Percentiles rank a stretch among this genome's conserved stretches.
These are phyloP conservation scores for Allantophomopsis lycopodina DNA, from an alignment of 2,329 filamentous ascomycete genomes.

Conservation along the genomic window DNA sequence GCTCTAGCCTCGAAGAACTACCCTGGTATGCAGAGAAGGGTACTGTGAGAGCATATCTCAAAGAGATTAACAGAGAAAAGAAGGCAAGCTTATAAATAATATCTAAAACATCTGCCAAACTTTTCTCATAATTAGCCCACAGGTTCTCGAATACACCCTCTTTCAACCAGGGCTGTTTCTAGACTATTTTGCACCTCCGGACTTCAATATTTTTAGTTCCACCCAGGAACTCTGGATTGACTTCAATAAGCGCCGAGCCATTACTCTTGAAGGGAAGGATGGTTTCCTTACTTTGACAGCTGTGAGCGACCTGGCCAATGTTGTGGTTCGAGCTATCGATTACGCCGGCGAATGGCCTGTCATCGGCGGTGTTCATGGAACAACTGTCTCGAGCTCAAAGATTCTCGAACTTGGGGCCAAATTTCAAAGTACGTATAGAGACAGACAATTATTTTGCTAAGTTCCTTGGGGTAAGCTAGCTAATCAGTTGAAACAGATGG, in stretches of 20 bases:
- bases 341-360: constrained; percentile 25
- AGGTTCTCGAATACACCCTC: constrained; percentile 32
- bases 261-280: constrained; percentile 17
- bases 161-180: constrained; percentile 34
- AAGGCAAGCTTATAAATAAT: constrained; percentile 5
- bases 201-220: constrained; percentile 14
- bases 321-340: constrained; percentile 23
- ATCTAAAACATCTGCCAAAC: neutral
- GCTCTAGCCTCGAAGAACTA: constrained; percentile 24
- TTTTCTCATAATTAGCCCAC: neutral
- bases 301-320: constrained; percentile 20
- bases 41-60: constrained; percentile 32
- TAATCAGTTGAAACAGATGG: constrained; percentile 2
- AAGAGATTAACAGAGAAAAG: constrained; percentile 28
- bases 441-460: neutral
- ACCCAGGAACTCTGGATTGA: constrained; percentile 17
- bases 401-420: neutral
- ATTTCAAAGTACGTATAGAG: neutral
- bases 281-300: constrained; percentile 18
- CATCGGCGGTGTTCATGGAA: constrained; percentile 22
- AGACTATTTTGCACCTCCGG: constrained; percentile 31
- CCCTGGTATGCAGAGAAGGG: constrained; percentile 36
- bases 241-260: constrained; percentile 19
- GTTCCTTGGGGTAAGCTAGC: neutral
- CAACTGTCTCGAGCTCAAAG: too few species aligned